Evolutionary conservation across 2,329 filamentous ascomycete species (phyloP), one percentile per base, ranked within the genome.

Genomic region (Nakataea oryzae): DNA sequence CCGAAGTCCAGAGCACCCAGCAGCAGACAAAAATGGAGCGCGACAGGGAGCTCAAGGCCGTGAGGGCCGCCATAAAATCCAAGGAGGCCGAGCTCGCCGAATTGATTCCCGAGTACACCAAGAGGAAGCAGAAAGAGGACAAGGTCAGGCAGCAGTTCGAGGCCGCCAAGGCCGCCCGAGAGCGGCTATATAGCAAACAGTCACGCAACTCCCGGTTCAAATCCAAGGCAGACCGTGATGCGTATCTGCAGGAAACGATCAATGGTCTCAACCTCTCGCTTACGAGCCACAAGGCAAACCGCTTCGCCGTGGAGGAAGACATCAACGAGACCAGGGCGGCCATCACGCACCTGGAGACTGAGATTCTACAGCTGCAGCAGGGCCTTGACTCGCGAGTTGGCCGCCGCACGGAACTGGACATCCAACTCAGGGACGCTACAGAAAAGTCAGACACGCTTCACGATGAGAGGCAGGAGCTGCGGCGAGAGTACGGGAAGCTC

Each of bases 161-260:
- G 58, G 81, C 89, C 59, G 89, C 89, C 0, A 89, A 96, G 69
- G 87, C 87, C 9, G 82, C 84, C 6, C 83, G 90, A 55, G 86
- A 89, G 66, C 87, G 93, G 50, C 82, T 99, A 9, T 91, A 96
- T 70, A 90, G 90, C 60, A 99, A 99, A 74, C 93, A 99, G 75
- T 91, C 89, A 56, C 88, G 93, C 57, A 92, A 89, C 66, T 88
- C 89, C 24, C 89, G 91, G 65, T 99, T 96, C 74, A 89, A 83
- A 70, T 96, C 86, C 73, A 96, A 96, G 77, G 83, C 85, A 11
- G 91, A 97, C 71, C 87, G 96, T 56, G 93, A 99, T 73, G 83
- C 85, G 47, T 97, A 86, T 80, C 79, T 99, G 59, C 86, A 85
- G 64, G 82, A 85, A 65, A 89, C 97, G 74, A 90, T 97, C 62